Conservation (phyloP, 495 filamentous ascomycete species). For the Penicillium flavigenum region DNA sequence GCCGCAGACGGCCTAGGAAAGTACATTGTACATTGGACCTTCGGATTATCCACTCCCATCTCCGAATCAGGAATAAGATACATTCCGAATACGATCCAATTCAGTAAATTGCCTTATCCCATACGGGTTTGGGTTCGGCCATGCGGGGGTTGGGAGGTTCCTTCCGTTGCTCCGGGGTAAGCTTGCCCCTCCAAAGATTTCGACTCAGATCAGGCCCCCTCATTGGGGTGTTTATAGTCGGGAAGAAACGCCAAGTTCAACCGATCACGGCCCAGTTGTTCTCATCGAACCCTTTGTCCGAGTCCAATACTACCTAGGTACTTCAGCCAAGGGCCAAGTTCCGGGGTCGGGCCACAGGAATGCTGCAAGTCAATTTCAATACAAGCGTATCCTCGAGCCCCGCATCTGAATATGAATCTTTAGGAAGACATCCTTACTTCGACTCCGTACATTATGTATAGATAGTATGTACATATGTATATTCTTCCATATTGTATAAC, state of each 20-base stretch:
- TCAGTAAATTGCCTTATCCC: not conserved
- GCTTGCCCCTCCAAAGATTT: slow-evolving; percentile 13
- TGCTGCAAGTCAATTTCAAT: not conserved
- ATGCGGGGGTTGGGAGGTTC: slow-evolving; percentile 38
- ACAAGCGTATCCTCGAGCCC: not conserved
- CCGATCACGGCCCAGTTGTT: slow-evolving; percentile 4
- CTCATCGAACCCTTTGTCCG: slow-evolving; percentile 14
- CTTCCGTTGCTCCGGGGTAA: slow-evolving; percentile 50
- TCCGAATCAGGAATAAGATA: not conserved
- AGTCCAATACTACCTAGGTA: not conserved
- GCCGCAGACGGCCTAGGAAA: not conserved
- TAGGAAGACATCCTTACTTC: not conserved
- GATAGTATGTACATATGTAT: too few species aligned
- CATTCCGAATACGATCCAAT: not conserved
- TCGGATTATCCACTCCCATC: not conserved
- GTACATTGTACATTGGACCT: not conserved
- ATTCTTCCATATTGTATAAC: not conserved
- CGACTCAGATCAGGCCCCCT: slow-evolving; percentile 13
- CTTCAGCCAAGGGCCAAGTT: slow-evolving; percentile 2
- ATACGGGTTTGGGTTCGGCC: slow-evolving; percentile 30
- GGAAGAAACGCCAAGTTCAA: slow-evolving; percentile 1
- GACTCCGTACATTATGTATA: not conserved
- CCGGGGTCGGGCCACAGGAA: too few species aligned
- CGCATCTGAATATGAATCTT: too few species aligned
- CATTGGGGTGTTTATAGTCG: not conserved